A percentile compares a stretch with the other conserved stretches of the same genome.
Evolutionary conservation across 1,139 yeast genomes (phyloP).

Genomic region (Yamadazyma kanchanaburiensis): DNA sequence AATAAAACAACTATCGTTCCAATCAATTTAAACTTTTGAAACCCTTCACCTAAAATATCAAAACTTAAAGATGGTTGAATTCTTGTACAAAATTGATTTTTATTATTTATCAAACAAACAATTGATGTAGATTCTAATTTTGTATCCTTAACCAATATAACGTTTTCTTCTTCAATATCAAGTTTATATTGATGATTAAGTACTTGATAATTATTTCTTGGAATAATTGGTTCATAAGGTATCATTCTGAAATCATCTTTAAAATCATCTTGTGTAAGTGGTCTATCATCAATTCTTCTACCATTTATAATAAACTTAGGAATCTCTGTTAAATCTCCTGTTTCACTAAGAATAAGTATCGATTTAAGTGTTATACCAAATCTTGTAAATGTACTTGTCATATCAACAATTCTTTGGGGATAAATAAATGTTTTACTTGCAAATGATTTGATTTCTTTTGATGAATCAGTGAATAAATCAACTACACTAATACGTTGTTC

Average conservation of each 20-base stretch:
- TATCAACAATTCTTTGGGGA: conserved; percentile 51
- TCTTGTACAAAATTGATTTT: conserved; percentile 72
- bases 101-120: conserved; percentile 59
- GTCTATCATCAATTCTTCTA: conserved; percentile 55
- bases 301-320: conserved; percentile 67
- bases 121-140: conserved; percentile 78
- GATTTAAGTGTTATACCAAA: conserved; percentile 76
- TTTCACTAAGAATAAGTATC: conserved; percentile 53
- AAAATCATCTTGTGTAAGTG: conserved; percentile 52
- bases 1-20: conserved; percentile 56
- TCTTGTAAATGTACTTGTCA: conserved; percentile 61
- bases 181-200: conserved; percentile 34
- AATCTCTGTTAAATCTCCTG: conserved; percentile 64
- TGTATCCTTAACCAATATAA: conserved; percentile 58
- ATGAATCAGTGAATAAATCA: conserved; percentile 62
- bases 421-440: conserved; percentile 54
- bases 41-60: conserved; percentile 66
- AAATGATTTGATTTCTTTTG: conserved; percentile 1
- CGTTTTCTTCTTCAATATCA: conserved; percentile 30
- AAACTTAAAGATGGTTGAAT: conserved; percentile 82
- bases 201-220: conserved; percentile 41
- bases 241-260: conserved; percentile 55
- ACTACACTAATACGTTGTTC: conserved; percentile 65
- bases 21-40: conserved; percentile 64
- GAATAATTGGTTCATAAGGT: conserved; percentile 66